Evolutionary conservation across 73 alveolate genomes (phyloP), one percentile per base, ranked within the genome.

Genomic region (Blepharisma japonicum): DNA sequence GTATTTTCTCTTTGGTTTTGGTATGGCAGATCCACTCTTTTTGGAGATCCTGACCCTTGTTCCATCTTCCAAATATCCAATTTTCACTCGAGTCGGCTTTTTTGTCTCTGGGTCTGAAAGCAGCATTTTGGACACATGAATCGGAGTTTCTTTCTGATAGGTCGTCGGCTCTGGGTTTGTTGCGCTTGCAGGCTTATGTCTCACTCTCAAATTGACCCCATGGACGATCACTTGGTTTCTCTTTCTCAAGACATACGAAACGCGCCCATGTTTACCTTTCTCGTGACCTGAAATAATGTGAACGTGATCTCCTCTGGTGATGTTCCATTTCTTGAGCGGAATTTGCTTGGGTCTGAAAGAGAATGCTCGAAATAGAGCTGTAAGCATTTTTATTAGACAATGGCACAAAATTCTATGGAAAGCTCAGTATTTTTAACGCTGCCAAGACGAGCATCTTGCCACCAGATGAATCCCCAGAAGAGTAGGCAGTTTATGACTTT

Each of bases 31-130:
- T 49, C 98, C 98, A 4, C 91, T 50, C 78, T 81, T 87, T 80
- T 81, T 87, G 8, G 94, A 79, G 46, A 92, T 71, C 79, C 98
- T 76, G 71, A 92, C 97, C 48, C 83, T 86, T 25, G 83, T 32
- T 11, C 74, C 74, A 9, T n/a, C 47, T 68, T 84, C 91, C 23
- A 90, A 83, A 79, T 56, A 87, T 2, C 94, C 96, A 68, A 76
- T 80, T 32, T 66, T 27, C 45, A 87, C 78, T 71, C 91, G 77
- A 7, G 98, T 88, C n/a, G 95, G 91, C 67, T 68, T 81, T 18
- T 91, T 81, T 47, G 89, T 77, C 68, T 92, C 96, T 45, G 98
- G 98, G 77, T 92, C 98, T 25, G 90, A 81, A 6, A 92, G 83
- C 6, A 92, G 78, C 23, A 92, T 94, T 32, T 90, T 92, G 53